Evolutionary conservation across 257 asterid species (phyloP).

Genomic region (Solanum acaule): DNA sequence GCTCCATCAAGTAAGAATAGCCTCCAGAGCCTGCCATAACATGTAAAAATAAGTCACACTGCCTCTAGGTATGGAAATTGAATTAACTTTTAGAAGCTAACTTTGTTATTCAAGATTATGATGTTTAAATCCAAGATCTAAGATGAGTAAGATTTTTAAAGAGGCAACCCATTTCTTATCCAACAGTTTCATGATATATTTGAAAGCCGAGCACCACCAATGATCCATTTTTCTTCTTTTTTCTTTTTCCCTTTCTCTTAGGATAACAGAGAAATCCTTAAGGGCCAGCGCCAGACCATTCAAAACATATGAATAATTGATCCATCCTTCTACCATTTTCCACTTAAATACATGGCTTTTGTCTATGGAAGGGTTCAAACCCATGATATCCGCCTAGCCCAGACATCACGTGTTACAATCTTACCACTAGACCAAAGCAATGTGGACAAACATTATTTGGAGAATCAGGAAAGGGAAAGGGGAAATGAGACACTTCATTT

Average conservation of each 20-base stretch:
- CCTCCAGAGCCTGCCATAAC: conserved; percentile 66
- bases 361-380: neutral
- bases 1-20: conserved; percentile 68
- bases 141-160: neutral
- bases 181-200: neutral
- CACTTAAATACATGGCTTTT: neutral
- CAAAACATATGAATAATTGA: neutral
- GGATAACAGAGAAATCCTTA: neutral
- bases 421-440: neutral
- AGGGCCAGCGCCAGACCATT: neutral
- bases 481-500: neutral
- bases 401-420: neutral
- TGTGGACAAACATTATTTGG: neutral
- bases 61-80: neutral
- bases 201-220: neutral
- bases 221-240: neutral
- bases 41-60: neutral
- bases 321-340: neutral
- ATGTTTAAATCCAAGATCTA: neutral
- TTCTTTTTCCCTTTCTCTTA: neutral
- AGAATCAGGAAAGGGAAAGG: neutral
- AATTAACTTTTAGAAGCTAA: neutral
- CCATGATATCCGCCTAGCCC: neutral
- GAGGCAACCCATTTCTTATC: neutral
- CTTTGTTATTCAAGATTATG: neutral